Evolutionary conservation across 2,329 filamentous ascomycete species (phyloP).

Genomic region (Aureobasidium sp.): DNA sequence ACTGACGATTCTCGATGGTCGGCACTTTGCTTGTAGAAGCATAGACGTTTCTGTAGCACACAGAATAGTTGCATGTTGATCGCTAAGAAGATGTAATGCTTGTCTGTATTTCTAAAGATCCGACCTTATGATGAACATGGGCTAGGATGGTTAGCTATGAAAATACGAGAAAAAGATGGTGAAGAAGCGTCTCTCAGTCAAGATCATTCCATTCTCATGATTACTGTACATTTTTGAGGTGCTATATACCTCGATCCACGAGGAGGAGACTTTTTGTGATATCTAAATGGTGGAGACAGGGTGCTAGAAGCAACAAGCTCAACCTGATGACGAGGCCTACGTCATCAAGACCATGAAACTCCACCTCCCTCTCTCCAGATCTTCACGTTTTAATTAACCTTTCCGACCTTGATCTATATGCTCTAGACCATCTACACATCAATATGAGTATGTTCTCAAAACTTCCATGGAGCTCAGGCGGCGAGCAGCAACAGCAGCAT

Average conservation of each 20-base stretch:
- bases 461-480: slow-evolving; percentile 11
- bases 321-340: neutral
- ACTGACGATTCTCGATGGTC: too few relatives aligned
- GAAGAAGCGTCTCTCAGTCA: neutral
- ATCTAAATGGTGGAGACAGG: neutral
- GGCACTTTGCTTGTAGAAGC: too few relatives aligned
- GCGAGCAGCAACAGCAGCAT: slow-evolving; percentile 10
- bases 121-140: too few relatives aligned
- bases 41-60: too few relatives aligned
- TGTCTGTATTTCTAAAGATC: too few relatives aligned
- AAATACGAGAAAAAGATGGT: too few relatives aligned
- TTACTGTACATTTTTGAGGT: neutral
- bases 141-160: too few relatives aligned
- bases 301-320: neutral
- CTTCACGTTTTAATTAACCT: neutral
- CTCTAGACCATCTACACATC: neutral
- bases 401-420: neutral
- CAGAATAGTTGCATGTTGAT: too few relatives aligned
- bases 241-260: too few relatives aligned
- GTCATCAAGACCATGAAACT: neutral
- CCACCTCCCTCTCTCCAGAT: neutral
- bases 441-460: slow-evolving; percentile 17
- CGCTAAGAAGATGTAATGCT: too few relatives aligned
- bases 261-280: too few relatives aligned
- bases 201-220: neutral